These are phyloP conservation scores for Meyerozyma carpophila DNA, from an alignment of 1,139 yeast genomes.

Conservation along the genomic window DNA sequence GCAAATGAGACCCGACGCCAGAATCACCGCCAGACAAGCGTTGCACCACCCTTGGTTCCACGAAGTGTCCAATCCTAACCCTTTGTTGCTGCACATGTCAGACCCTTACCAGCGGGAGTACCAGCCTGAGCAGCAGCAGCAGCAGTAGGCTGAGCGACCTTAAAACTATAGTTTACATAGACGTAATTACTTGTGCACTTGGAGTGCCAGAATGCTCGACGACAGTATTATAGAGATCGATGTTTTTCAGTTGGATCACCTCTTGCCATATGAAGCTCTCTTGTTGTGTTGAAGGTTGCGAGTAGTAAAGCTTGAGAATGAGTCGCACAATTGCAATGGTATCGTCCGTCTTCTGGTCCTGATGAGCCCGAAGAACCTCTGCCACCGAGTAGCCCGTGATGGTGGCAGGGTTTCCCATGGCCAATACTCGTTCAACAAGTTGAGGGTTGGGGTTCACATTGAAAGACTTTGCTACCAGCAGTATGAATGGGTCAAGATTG, in stretches of 20 bases:
- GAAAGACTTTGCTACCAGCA: neutral
- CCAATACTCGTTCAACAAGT: neutral
- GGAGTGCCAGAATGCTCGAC: neutral
- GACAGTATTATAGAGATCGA: neutral
- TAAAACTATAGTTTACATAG: neutral
- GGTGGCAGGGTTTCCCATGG: neutral
- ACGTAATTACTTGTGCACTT: neutral
- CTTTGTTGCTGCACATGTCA: conserved; percentile 28
- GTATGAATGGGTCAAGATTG: neutral
- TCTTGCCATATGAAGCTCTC: neutral
- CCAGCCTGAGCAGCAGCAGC: conserved; percentile 20
- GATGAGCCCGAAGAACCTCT: neutral
- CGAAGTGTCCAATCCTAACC: conserved; percentile 53
- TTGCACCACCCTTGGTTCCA: conserved; percentile 95
- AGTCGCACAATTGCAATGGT: neutral
- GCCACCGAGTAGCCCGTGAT: neutral
- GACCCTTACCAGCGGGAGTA: conserved; percentile 37
- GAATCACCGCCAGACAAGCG: conserved; percentile 89
- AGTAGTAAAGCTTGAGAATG: neutral
- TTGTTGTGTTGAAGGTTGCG: neutral
- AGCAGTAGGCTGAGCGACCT: conserved; percentile 4
- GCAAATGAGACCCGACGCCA: conserved; percentile 88
- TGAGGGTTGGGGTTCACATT: too few species aligned
- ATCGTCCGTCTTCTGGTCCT: neutral
- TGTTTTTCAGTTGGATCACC: neutral